Conservation (phyloP, 2,329 filamentous ascomycete genomes). For the Zymoseptoria brevis region DNA sequence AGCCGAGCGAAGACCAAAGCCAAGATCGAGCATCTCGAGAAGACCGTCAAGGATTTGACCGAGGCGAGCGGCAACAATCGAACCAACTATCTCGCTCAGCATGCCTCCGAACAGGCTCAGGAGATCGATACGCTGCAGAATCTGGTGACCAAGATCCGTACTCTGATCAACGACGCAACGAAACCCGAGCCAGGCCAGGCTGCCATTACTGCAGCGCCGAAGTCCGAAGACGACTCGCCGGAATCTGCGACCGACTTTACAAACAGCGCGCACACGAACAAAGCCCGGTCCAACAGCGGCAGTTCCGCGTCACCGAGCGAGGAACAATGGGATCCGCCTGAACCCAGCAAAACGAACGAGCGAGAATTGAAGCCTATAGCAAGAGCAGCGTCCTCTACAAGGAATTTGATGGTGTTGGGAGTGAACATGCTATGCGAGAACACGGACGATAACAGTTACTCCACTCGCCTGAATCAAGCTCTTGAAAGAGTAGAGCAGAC, state of each 20-base stretch:
- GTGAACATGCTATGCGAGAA: slow-evolving; percentile 13
- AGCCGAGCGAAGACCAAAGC: slow-evolving; percentile 19
- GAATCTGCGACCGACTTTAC: neutral
- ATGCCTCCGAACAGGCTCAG: slow-evolving; percentile 16
- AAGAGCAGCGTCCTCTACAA: slow-evolving; percentile 3
- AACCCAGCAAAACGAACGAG: neutral
- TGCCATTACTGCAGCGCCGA: slow-evolving; percentile 2
- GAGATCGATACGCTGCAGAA: slow-evolving; percentile 18
- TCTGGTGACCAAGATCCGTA: slow-evolving; percentile 14
- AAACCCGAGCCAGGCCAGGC: slow-evolving; percentile 9
- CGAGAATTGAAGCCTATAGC: slow-evolving; percentile 1
- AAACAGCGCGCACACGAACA: neutral
- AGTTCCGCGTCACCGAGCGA: slow-evolving; percentile 8
- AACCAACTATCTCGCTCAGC: slow-evolving; percentile 16
- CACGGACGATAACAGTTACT: slow-evolving; percentile 14
- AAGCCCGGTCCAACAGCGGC: neutral
- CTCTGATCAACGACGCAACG: slow-evolving; percentile 15
- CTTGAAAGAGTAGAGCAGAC: slow-evolving; percentile 15
- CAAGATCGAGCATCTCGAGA: slow-evolving; percentile 19
- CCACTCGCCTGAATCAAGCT: slow-evolving; percentile 12
- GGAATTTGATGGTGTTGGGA: slow-evolving; percentile 16
- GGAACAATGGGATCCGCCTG: slow-evolving; percentile 10
- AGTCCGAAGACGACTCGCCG: slow-evolving; percentile 1
- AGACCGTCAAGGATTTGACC: slow-evolving; percentile 16
- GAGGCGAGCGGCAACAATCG: slow-evolving; percentile 14